Evolutionary conservation across 371 early-diverging fungal genomes (phyloP).

Genomic region (Blakeslea trispora): DNA sequence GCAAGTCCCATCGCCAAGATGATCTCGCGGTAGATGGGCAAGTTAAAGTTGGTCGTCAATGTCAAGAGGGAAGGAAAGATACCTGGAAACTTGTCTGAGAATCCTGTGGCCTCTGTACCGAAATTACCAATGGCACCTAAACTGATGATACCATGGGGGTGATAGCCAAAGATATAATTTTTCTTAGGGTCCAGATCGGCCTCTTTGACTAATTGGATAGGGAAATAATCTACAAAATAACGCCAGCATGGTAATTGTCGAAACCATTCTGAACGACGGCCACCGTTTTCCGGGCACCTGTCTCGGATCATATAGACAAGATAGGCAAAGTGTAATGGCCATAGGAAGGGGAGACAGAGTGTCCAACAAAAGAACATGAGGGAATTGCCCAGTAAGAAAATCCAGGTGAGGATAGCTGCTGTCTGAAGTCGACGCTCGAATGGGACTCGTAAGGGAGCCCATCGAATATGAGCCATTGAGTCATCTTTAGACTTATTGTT

Average conservation of each 20-base stretch:
- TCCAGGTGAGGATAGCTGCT: conserved; percentile 63
- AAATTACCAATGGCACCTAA: conserved; percentile 79
- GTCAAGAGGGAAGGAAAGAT: conserved; percentile 59
- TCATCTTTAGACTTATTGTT: not conserved
- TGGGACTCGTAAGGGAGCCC: conserved; percentile 75
- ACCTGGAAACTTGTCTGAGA: conserved; percentile 67
- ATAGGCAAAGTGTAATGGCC: conserved; percentile 66
- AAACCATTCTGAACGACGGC: conserved; percentile 58
- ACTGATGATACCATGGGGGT: conserved; percentile 82
- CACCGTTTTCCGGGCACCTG: conserved; percentile 63
- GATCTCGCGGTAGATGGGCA: conserved; percentile 74
- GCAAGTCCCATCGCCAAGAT: conserved; percentile 67
- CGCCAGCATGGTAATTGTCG: conserved; percentile 58
- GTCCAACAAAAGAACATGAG: conserved; percentile 47
- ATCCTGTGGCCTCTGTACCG: conserved; percentile 65
- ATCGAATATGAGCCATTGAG: conserved; percentile 32
- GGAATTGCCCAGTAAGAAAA: conserved; percentile 58
- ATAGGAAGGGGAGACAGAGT: conserved; percentile 43
- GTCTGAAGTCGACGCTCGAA: conserved; percentile 75
- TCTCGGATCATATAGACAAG: conserved; percentile 56
- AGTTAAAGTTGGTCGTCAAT: conserved; percentile 55
- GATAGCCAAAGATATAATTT: conserved; percentile 77
- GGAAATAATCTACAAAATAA: conserved; percentile 76
- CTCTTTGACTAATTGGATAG: conserved; percentile 71
- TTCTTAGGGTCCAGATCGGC: conserved; percentile 70